Conservation (phyloP, 2,329 filamentous ascomycete genomes). For the Apiospora phragmitis region DNA sequence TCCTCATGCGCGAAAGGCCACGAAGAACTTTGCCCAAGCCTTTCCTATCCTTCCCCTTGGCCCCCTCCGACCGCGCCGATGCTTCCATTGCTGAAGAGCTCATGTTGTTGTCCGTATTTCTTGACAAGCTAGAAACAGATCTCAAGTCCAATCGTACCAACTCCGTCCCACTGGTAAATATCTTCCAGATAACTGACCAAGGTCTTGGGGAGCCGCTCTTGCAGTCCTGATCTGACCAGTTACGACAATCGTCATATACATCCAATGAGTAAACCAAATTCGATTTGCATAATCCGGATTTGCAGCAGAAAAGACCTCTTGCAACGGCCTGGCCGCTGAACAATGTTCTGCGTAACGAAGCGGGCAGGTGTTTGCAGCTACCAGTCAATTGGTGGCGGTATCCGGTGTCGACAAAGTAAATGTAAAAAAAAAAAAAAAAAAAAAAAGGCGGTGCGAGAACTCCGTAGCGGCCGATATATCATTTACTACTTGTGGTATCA, state of each 20-base stretch:
- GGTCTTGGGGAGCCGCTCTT: neutral
- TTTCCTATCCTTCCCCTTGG: slow-evolving; percentile 36
- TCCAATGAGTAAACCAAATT: neutral
- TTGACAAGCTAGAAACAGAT: neutral
- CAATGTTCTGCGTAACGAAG: neutral
- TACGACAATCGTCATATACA: neutral
- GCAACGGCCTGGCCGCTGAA: neutral
- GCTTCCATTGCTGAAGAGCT: neutral
- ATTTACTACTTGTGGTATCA: neutral
- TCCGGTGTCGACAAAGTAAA: neutral
- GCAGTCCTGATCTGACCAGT: neutral
- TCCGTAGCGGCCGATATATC: neutral
- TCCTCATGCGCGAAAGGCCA: slow-evolving; percentile 42
- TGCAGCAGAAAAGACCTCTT: neutral
- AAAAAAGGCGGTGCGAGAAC: neutral
- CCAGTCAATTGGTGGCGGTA: neutral
- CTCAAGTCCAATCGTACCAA: neutral
- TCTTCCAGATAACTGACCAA: neutral
- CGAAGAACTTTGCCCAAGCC: slow-evolving; percentile 49
- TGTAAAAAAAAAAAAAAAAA: neutral
- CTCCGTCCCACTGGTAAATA: neutral
- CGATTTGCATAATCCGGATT: neutral
- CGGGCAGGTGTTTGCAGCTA: neutral
- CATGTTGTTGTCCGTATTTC: neutral
- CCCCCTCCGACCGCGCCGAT: neutral